Evolutionary conservation across 208 protist species (phyloP).

Genomic region (Wallacemonas sp.): DNA sequence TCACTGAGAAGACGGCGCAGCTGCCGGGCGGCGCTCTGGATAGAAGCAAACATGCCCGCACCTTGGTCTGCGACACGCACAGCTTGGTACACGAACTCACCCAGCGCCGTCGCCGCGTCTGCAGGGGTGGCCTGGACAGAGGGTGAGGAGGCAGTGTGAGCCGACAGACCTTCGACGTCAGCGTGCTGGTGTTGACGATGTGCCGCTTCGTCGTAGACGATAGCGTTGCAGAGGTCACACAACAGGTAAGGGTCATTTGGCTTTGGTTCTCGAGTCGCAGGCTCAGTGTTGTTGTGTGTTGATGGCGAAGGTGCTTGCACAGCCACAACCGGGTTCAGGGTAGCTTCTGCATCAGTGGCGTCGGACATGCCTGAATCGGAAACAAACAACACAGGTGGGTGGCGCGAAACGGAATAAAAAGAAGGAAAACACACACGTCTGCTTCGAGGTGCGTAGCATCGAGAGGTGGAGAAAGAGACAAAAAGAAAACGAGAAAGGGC

Average conservation of each 20-base stretch:
- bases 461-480: too few relatives aligned
- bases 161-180: conserved; percentile 18
- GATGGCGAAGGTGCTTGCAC: too few relatives aligned
- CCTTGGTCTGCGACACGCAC: conserved; percentile 45
- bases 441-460: too few relatives aligned
- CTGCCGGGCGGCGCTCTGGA: conserved; percentile 47
- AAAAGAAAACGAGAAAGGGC: neutral
- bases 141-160: neutral
- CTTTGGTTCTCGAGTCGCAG: too few relatives aligned
- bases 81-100: conserved; percentile 33
- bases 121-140: neutral
- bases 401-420: too few relatives aligned
- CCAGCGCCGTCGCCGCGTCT: conserved; percentile 13
- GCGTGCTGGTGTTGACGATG: conserved; percentile 21
- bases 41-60: conserved; percentile 38
- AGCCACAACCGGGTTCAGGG: too few relatives aligned
- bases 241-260: conserved; percentile 19
- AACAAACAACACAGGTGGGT: too few relatives aligned
- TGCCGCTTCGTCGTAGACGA: conserved; percentile 27
- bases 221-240: conserved; percentile 42
- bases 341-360: too few relatives aligned
- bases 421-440: too few relatives aligned
- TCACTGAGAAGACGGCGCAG: conserved; percentile 26
- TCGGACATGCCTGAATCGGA: too few relatives aligned
- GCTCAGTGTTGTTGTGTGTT: too few relatives aligned